Evolutionary conservation across 2,329 filamentous ascomycete genomes (phyloP), one percentile per base, ranked within the genome.

Genomic region (Emmonsiellopsis sp.): DNA sequence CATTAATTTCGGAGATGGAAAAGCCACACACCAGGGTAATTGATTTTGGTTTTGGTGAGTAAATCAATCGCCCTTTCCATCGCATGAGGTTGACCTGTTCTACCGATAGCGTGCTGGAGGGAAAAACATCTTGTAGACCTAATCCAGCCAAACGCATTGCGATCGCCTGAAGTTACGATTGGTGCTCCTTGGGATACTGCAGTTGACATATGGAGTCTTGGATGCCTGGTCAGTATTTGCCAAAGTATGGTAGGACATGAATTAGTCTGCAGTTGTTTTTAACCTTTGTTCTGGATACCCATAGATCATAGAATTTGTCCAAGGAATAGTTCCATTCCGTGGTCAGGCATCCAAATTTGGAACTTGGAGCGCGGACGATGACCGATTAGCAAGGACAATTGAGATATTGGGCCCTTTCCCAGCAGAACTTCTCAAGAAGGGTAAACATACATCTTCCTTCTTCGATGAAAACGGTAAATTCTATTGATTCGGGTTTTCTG

Each of bases 191-290:
- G 61, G 64, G 60, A 58, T 50, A 46, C 45, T 38, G 53, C 44
- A 13, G 62, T 64, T 5, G 63, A 67, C 61, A 63, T 65, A 47
- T 65, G 63, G 64, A 67, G 59, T 53, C 59, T 65, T 8, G 62
- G 62, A 50, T 66, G 64, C 43, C 57, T 65, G 34, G 61, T 57
- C 57, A 62, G 62, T 51, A 53, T 41, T n/a, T 41, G 20, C 34
- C 7, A 20, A 4, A 5, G 37, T 13, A 40, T 38, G 16, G 20
- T 26, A 26, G 20, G 20, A 26, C 5, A 31, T 53, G 10, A 32
- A 38, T 32, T 13, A 20, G 26, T 16, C 8, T 51, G 32, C 5
- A 13, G 13, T 51, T 49, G 6, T 26, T 44, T 13, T 40, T 38
- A 10, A 42, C 37, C n/a, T 8, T 45, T 10, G 48, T 26, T 26